phyloP scores from a whole-genome alignment of 805 yeast species.

The Candida railenensis region DNA sequence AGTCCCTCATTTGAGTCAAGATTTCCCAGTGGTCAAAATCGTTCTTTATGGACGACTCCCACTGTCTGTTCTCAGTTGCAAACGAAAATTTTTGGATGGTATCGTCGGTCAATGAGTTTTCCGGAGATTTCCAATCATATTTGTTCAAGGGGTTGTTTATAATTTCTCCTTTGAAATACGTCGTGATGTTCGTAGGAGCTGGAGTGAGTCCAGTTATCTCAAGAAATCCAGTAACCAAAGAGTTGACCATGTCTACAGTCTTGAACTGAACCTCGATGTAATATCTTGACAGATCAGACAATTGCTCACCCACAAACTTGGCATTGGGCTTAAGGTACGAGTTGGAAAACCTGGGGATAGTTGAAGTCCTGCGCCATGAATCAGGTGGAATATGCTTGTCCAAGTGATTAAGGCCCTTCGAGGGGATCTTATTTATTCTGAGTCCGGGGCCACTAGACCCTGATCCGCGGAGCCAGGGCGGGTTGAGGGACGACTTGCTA shows the following conservation, averaged over 20 bases:
- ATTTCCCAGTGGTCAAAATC: conserved; percentile 54
- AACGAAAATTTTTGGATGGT: conserved; percentile 44
- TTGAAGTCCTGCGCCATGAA: neutral
- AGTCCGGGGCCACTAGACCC: neutral
- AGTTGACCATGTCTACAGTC: conserved; percentile 60
- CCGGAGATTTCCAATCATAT: conserved; percentile 18
- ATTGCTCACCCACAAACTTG: conserved; percentile 65
- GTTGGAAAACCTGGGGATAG: conserved; percentile 33
- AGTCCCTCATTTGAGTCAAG: conserved; percentile 47
- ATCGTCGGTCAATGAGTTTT: conserved; percentile 8
- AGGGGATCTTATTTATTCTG: neutral
- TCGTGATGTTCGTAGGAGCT: conserved; percentile 60
- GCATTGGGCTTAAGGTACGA: conserved; percentile 60
- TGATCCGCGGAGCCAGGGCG: neutral
- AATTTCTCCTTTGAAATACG: conserved; percentile 72
- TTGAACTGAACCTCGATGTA: conserved; percentile 69
- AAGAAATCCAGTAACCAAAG: conserved; percentile 56
- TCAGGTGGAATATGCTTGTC: neutral
- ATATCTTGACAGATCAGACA: conserved; percentile 62
- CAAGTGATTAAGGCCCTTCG: neutral
- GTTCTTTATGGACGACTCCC: conserved; percentile 48
- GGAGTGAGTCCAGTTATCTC: conserved; percentile 66
- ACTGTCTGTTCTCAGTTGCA: conserved; percentile 53
- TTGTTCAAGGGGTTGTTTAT: conserved; percentile 47
- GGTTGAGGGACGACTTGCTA: too few species aligned